phyloP scores from a whole-genome alignment of 441 rosid genomes.

The Gossypium davidsonii region DNA sequence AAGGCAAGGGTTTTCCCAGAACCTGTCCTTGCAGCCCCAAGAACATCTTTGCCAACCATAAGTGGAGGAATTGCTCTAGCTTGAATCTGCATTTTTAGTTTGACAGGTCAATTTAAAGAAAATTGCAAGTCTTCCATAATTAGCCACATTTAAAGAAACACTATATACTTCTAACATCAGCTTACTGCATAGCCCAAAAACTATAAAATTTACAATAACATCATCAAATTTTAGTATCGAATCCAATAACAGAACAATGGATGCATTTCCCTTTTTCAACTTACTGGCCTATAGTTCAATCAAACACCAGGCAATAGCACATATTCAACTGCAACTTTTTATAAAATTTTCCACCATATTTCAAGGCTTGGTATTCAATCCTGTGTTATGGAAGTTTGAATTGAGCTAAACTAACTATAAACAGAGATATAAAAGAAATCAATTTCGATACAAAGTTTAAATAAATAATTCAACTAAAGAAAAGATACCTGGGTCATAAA shows the following conservation, averaged over 20 bases:
- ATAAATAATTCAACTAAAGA: background rate
- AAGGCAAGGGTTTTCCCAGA: slow-evolving; percentile 96
- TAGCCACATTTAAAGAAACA: background rate
- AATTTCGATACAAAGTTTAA: background rate
- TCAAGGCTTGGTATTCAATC: background rate
- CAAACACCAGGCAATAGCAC: background rate
- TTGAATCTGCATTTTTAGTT: slow-evolving; percentile 62
- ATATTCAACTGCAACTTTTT: background rate
- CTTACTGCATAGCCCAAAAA: background rate
- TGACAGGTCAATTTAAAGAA: background rate
- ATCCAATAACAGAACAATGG: background rate
- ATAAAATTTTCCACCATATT: background rate
- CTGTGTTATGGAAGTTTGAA: background rate
- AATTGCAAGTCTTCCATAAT: background rate
- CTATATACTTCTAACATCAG: background rate
- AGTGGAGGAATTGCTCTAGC: slow-evolving; percentile 71
- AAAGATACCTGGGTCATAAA: slow-evolving; percentile 68
- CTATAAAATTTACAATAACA: background rate
- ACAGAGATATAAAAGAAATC: background rate
- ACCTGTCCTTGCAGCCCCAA: slow-evolving; percentile 96
- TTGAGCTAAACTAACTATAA: background rate
- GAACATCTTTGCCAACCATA: slow-evolving; percentile 74
- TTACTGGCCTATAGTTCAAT: background rate
- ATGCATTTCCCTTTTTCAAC: background rate
- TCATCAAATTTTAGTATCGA: too few species aligned